Evolutionary conservation across 805 yeast species (phyloP).

Genomic region (Candida dendrica): DNA sequence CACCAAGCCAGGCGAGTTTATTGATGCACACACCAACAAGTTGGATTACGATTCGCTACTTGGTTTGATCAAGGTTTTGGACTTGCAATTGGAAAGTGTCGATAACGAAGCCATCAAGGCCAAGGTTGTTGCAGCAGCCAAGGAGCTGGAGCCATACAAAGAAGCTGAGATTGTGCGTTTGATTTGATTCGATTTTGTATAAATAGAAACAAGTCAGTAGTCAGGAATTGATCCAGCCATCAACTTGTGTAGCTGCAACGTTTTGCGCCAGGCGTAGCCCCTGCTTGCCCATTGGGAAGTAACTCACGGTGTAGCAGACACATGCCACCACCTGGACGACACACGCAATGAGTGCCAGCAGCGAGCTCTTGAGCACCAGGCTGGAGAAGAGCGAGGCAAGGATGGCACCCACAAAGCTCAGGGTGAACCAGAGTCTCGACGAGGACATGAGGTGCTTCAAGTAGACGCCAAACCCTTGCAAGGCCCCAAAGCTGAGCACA

Average conservation of each 20-base stretch:
- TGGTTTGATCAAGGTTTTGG: conserved; percentile 11
- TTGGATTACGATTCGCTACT: conserved; percentile 7
- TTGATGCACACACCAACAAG: conserved; percentile 8
- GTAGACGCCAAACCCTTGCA: conserved; percentile 90
- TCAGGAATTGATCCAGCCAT: conserved; percentile 10
- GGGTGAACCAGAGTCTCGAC: conserved; percentile 72
- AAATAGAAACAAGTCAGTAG: background rate
- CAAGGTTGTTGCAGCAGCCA: conserved; percentile 5
- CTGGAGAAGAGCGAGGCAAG: conserved; percentile 73
- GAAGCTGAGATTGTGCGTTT: background rate
- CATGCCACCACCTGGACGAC: conserved; percentile 77
- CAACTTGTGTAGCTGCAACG: conserved; percentile 44
- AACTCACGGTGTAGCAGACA: conserved; percentile 83
- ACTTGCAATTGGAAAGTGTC: conserved; percentile 9
- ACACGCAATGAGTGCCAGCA: conserved; percentile 71
- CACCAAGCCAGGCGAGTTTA: conserved; percentile 6
- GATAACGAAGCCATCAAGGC: conserved; percentile 12
- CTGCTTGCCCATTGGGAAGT: conserved; percentile 93
- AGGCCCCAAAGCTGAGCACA: conserved; percentile 80
- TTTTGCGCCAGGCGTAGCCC: conserved; percentile 53
- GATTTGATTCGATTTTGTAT: background rate
- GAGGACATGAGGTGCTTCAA: conserved; percentile 64
- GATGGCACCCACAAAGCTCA: conserved; percentile 76
- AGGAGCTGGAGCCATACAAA: conserved; percentile 12
- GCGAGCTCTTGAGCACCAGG: conserved; percentile 55